phyloP scores from a whole-genome alignment of 345 rosid genomes.

The Durio zibethinus region DNA sequence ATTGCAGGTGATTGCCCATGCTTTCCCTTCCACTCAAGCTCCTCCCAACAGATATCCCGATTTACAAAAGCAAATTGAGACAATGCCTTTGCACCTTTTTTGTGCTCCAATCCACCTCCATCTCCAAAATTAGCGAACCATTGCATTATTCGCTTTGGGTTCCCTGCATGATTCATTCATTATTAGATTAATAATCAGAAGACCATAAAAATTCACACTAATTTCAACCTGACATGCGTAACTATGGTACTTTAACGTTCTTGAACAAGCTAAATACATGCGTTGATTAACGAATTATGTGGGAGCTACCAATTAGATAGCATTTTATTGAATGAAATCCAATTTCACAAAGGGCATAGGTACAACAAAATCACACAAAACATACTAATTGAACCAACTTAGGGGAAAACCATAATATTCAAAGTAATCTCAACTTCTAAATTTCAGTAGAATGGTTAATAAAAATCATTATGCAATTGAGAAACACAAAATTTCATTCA shows the following conservation, averaged over 20 bases:
- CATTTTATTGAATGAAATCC: background rate
- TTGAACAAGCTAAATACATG: background rate
- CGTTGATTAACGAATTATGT: background rate
- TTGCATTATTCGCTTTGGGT: constrained; percentile 44
- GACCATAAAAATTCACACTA: constrained; percentile 1
- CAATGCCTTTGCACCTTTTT: constrained; percentile 80
- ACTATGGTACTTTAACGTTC: background rate
- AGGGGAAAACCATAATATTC: background rate
- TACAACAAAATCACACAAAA: background rate
- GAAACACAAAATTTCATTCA: background rate
- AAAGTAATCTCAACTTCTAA: background rate
- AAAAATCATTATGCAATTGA: background rate
- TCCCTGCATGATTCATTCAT: constrained; percentile 40
- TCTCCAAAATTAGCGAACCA: constrained; percentile 77
- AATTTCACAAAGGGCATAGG: background rate
- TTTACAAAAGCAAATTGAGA: constrained; percentile 81
- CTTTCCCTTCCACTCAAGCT: constrained; percentile 91
- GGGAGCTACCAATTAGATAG: background rate
- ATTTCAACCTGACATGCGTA: background rate
- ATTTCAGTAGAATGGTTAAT: background rate
- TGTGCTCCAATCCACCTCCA: constrained; percentile 62
- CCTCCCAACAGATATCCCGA: constrained; percentile 95
- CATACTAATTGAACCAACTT: background rate
- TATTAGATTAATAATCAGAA: background rate
- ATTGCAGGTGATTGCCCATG: constrained; percentile 97